Evolutionary conservation across 148 eudicot genomes (phyloP), one percentile per base, ranked within the genome.

Genomic region (Persicaria tinctoria): DNA sequence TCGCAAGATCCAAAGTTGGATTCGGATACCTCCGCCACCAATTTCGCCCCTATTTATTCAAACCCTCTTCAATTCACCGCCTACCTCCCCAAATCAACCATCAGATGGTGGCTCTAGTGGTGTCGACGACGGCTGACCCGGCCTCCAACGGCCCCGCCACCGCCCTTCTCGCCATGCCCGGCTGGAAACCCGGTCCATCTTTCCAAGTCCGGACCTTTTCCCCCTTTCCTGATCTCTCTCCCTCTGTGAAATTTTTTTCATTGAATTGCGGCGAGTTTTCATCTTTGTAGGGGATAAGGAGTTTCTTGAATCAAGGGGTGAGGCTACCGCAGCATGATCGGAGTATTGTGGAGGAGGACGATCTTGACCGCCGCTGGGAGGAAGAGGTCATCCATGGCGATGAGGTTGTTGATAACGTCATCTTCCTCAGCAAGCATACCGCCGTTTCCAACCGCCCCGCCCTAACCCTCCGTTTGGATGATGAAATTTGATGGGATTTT

Each of bases 381-480:
- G 87, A 91, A 76, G 76, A 84, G 11, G 71, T 73, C 23, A 81
- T 87, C 18, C 82, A 76, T 23, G 91, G 89, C 74, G 77, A 76
- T n/a, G 91, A 91, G 75, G 75, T 45, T 2, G 96, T 91, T n/a
- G 84, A 83, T 71, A 85, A 83, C 78, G 73, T 89, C 20, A 83
- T 91, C 32, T 89, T 91, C 70, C 85, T 89, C 2, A 89, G 93
- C 70, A 87, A 83, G 76, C 96, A 91, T 79, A 83, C 81, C 44
- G 96, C 96, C 63, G 87, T 73, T 32, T 84, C 93, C n/a, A 86
- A 80, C 48, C 96, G 91, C 14, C 92, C 96, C 14, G 96, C 96
- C 32, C 88, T 91, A 57, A 91, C 96, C n/a, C n/a, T n/a, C n/a
- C n/a, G n/a, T n/a, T n/a, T 14, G 76, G n/a, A n/a, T n/a, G n/a